phyloP scores from a whole-genome alignment of 345 rosid genomes.

The Salix brachista region DNA sequence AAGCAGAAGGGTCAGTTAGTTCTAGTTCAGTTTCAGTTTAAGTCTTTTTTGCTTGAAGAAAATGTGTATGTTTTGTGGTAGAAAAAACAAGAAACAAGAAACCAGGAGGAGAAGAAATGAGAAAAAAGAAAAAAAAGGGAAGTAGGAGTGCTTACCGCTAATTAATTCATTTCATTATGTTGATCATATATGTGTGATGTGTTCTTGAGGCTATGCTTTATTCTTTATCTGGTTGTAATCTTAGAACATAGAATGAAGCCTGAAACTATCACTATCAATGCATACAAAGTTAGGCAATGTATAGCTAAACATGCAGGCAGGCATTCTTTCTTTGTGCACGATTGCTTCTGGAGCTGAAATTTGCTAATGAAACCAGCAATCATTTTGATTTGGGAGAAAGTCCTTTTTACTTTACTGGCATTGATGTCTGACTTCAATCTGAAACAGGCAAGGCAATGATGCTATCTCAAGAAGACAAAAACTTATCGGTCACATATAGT shows the following conservation, averaged over 20 bases:
- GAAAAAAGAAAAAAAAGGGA: not conserved
- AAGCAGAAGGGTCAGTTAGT: not conserved
- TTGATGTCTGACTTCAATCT: not conserved
- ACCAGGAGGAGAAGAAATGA: not conserved
- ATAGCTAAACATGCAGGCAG: not conserved
- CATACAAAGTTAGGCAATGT: not conserved
- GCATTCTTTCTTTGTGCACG: not conserved
- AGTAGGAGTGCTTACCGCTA: not conserved
- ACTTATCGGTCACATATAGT: not conserved
- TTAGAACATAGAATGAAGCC: not conserved
- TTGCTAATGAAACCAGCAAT: not conserved
- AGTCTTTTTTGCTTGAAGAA: not conserved
- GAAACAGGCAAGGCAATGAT: not conserved
- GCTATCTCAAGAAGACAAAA: not conserved
- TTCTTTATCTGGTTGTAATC: not conserved
- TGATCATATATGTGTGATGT: not conserved
- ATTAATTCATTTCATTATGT: not conserved
- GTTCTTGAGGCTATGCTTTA: not conserved
- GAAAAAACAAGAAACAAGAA: not conserved
- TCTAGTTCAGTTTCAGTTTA: not conserved
- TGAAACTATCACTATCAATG: not conserved
- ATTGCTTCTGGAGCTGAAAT: slow-evolving; percentile 4
- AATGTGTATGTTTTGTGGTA: not conserved
- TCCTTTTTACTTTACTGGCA: not conserved
- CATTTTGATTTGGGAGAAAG: not conserved